A percentile compares a stretch with the other conserved stretches of the same genome.
These are phyloP conservation scores for Hylodesmum podocarpum DNA, from an alignment of 306 rosid species.

Conservation along the genomic window DNA sequence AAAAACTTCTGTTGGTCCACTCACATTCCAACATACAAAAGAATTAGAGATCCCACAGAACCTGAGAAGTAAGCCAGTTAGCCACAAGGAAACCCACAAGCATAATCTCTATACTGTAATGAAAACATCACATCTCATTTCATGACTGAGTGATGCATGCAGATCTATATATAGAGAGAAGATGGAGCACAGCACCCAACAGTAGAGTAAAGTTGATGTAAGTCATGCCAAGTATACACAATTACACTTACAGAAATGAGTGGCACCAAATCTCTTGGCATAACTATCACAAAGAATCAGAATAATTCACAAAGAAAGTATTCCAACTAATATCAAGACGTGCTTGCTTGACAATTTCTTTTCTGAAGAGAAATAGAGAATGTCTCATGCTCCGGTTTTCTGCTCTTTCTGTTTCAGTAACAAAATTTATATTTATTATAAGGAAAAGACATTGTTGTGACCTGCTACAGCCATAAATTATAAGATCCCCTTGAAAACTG, in stretches of 20 bases:
- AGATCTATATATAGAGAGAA: not conserved
- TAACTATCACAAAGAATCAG: not conserved
- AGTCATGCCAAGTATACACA: not conserved
- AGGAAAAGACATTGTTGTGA: not conserved
- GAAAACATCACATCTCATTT: not conserved
- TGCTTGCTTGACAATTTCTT: not conserved
- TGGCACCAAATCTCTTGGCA: not conserved
- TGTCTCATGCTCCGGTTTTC: not conserved
- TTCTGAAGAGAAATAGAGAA: not conserved
- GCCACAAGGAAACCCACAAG: conserved; percentile 13
- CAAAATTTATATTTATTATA: not conserved
- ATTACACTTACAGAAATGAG: not conserved
- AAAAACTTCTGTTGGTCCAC: conserved; percentile 39
- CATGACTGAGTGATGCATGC: not conserved
- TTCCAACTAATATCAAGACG: not conserved
- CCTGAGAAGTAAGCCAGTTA: conserved; percentile 49
- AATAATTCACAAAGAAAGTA: not conserved
- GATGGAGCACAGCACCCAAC: not conserved
- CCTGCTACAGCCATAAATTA: not conserved
- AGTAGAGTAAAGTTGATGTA: not conserved
- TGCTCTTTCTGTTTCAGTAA: not conserved
- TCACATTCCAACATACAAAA: conserved; percentile 60
- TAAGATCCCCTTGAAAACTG: not conserved
- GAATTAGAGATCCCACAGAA: conserved; percentile 80
- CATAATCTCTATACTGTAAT: not conserved